phyloP scores from a whole-genome alignment of 371 early-diverging fungal species.

The Globomyces sp. region DNA sequence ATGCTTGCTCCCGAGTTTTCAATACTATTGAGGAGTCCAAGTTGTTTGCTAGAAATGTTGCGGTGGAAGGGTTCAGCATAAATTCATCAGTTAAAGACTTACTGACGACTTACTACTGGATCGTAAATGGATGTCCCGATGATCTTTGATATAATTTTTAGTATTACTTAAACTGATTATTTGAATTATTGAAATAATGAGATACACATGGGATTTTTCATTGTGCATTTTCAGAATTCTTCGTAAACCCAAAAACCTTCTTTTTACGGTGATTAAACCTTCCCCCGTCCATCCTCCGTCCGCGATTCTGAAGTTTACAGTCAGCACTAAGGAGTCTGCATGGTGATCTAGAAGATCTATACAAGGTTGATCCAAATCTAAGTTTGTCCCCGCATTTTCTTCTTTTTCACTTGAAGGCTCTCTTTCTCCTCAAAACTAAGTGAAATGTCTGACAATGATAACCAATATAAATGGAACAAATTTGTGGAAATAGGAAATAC shows the following conservation, averaged over 20 bases:
- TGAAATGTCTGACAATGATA: too few relatives aligned
- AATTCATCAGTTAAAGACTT: constrained; percentile 36
- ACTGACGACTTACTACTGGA: constrained; percentile 32
- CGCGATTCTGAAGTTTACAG: background rate
- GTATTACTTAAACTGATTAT: too few relatives aligned
- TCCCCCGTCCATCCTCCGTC: background rate
- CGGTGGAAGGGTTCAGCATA: constrained; percentile 36
- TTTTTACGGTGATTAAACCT: background rate
- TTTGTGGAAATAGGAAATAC: too few relatives aligned
- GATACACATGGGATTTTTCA: too few relatives aligned
- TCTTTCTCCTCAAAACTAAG: too few relatives aligned
- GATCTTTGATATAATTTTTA: background rate
- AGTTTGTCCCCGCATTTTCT: constrained; percentile 13
- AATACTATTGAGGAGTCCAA: constrained; percentile 25
- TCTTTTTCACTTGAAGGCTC: constrained; percentile 3
- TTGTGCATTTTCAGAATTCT: too few relatives aligned
- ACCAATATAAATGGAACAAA: too few relatives aligned
- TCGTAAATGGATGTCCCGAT: constrained; percentile 14
- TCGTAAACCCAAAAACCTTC: background rate
- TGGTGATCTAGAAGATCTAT: background rate
- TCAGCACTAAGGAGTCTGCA: background rate
- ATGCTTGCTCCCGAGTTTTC: constrained; percentile 11
- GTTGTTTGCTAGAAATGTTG: constrained; percentile 28
- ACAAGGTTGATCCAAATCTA: background rate
- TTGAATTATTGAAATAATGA: too few relatives aligned